Evolutionary conservation across 2,329 filamentous ascomycete species (phyloP), one percentile per base, ranked within the genome.

Genomic region (Chaetoscypha palmicola): DNA sequence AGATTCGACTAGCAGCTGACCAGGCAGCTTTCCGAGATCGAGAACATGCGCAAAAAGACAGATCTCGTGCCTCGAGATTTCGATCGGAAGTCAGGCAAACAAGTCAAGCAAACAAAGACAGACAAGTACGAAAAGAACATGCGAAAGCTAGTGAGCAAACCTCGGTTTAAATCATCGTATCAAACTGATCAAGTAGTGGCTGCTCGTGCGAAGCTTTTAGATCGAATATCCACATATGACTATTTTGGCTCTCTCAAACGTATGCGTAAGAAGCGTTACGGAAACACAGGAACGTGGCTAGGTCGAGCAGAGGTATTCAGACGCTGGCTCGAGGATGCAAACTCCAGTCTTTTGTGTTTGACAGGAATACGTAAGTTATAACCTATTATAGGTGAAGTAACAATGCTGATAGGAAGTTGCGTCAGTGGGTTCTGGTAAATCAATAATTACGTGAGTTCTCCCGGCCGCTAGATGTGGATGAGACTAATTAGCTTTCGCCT

Each of bases 1-100:
- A 41, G 30, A 41, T 41, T 10, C n/a, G 12, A 16, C 39, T 41
- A 3, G 39, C 39, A 22, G 22, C 11, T 5, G 39, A 41, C 4
- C 26, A 41, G 23, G 39, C 26, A 9, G 39, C 39, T 21, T 16
- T 17, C 5, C 20, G 17, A 19, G 39, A 41, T 22, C 26, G 39
- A n/a, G 39, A 20, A 4, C 26, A 12, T 39, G 36, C 20, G 21
- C 5, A 5, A 10, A 14, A n/a, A 5, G n/a, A n/a, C n/a, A n/a
- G n/a, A n/a, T n/a, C n/a, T n/a, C n/a, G n/a, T n/a, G n/a, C n/a
- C n/a, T n/a, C n/a, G n/a, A n/a, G n/a, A n/a, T 39, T 39, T 28
- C 36, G 36, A 26, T 9, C 9, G 14, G 31, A 33, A 33, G 7
- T 33, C 5, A 11, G 9, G 14, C 8, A 33, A 16, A 16, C 16